Base-by-base conservation (phyloP, 2,329 filamentous ascomycete species). In the Fusarium nisikadoi region DNA sequence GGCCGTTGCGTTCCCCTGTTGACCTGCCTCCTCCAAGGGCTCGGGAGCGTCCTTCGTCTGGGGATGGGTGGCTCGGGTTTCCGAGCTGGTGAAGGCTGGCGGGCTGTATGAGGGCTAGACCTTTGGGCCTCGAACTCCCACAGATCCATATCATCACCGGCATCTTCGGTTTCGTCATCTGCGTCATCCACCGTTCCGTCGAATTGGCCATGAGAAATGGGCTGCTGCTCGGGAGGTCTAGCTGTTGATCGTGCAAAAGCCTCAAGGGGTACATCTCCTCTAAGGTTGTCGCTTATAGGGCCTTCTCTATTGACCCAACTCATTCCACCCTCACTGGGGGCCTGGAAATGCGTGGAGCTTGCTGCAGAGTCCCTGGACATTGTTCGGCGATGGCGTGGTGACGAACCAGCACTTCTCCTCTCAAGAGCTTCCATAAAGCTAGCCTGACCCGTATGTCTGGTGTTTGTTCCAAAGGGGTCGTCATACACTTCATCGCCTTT, bases 41-140 rank as follows among this genome's bases (percentile, higher is more conserved):
- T 84, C 3, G 83, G 81, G 12, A 82, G 70, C 5, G 63, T 67
- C n/a, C 72, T 63, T 6, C 78, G 76, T 43, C 69, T 77, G 8
- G 72, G 68, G 8, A 65, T 41, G 27, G 71, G 68, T 11, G 73
- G 59, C n/a, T 71, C 71, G 7, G 76, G 65, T 14, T 73, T 69
- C 33, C 64, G 78, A 50, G 72, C 79, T 27, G 76, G 78, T 42
- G 81, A 81, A 3, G 79, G 74, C 45, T 77, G 78, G 29, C 73
- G 73, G 38, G 71, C 56, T 27, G 79, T 73, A 9, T 70, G 77
- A 14, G 85, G 84, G 2, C 83, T 82, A 11, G 82, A 80, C 17
- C 88, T 84, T 58, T 85, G 82, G 16, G 88, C 88, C 75, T 90
- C 88, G 29, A 89, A 75, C 36, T 87, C 88, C 88, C 88, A 90